Percentiles rank a stretch among this genome's conserved stretches.
Conservation (phyloP, 352 stramenopile genomes). For the Phytopythium montanum region DNA sequence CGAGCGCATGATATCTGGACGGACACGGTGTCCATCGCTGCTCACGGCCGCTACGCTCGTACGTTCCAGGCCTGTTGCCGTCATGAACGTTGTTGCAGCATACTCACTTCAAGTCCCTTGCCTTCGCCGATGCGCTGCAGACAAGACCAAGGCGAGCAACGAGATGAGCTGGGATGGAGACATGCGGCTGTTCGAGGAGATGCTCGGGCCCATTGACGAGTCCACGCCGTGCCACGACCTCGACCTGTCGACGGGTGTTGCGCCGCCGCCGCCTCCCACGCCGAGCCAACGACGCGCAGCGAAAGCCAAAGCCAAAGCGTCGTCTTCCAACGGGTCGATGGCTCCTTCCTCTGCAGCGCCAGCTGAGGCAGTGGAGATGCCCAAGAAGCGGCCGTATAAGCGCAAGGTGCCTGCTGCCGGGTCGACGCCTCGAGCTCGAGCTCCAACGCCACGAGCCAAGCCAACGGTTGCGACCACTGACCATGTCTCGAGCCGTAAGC, state of each 20-base stretch:
- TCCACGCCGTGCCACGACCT: constrained; percentile 7
- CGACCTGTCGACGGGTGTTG: neutral
- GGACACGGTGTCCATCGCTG: constrained; percentile 57
- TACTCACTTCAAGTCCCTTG: neutral
- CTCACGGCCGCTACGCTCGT: constrained; percentile 52
- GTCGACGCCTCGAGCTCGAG: neutral
- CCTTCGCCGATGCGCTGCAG: constrained; percentile 4
- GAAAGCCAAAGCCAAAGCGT: constrained; percentile 2
- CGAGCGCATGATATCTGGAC: constrained; percentile 74
- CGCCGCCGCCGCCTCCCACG: neutral
- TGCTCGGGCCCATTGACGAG: constrained; percentile 27
- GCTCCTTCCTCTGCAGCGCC: neutral
- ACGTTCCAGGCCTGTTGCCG: constrained; percentile 13
- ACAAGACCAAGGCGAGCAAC: constrained; percentile 18
- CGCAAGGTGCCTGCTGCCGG: neutral
- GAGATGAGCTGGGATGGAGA: constrained; percentile 49
- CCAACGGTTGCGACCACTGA: neutral
- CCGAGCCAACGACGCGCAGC: neutral
- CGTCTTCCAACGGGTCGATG: neutral
- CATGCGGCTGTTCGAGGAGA: constrained; percentile 52
- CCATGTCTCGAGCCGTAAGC: neutral
- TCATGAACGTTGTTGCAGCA: neutral
- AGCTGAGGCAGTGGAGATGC: neutral
- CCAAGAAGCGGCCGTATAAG: neutral
- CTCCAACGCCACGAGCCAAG: neutral